Percentiles rank a stretch among this genome's conserved stretches.
These are phyloP conservation scores for Globisporangium ultimum DNA, from an alignment of 352 stramenopile genomes.

Conservation along the genomic window DNA sequence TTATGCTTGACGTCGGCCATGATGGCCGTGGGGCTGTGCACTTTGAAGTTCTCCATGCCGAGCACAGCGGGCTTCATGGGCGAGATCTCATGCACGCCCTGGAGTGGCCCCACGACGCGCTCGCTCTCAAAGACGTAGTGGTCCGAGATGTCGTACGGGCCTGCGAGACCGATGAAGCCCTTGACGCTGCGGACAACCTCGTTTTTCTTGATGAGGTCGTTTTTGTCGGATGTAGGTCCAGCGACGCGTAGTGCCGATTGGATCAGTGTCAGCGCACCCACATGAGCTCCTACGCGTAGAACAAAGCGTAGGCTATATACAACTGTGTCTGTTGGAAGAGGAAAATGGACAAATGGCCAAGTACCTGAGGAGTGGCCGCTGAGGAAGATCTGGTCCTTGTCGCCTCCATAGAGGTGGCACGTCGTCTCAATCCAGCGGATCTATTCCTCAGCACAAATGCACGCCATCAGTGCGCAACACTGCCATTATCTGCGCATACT, in stretches of 20 bases:
- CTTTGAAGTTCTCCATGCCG: slow-evolving; percentile 49
- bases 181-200: slow-evolving; percentile 33
- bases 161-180: slow-evolving; percentile 63
- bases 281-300: slow-evolving; percentile 29
- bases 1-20: slow-evolving; percentile 19
- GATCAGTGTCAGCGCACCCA: slow-evolving; percentile 50
- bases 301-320: background rate
- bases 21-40: slow-evolving; percentile 44
- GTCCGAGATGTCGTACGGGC: slow-evolving; percentile 70
- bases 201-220: slow-evolving; percentile 14
- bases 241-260: slow-evolving; percentile 45
- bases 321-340: too few relatives aligned
- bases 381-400: slow-evolving; percentile 46
- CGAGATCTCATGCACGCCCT: slow-evolving; percentile 73
- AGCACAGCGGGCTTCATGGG: slow-evolving; percentile 77
- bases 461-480: background rate
- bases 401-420: slow-evolving; percentile 42
- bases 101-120: slow-evolving; percentile 44
- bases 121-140: slow-evolving; percentile 72
- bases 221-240: too few relatives aligned
- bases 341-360: background rate
- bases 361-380: slow-evolving; percentile 63
- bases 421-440: slow-evolving; percentile 54
- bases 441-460: slow-evolving; percentile 18
- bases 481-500: background rate